Percentiles rank a stretch among this genome's conserved stretches.
phyloP scores from a whole-genome alignment of 495 filamentous ascomycete genomes.

The Aspergillus biplanus region DNA sequence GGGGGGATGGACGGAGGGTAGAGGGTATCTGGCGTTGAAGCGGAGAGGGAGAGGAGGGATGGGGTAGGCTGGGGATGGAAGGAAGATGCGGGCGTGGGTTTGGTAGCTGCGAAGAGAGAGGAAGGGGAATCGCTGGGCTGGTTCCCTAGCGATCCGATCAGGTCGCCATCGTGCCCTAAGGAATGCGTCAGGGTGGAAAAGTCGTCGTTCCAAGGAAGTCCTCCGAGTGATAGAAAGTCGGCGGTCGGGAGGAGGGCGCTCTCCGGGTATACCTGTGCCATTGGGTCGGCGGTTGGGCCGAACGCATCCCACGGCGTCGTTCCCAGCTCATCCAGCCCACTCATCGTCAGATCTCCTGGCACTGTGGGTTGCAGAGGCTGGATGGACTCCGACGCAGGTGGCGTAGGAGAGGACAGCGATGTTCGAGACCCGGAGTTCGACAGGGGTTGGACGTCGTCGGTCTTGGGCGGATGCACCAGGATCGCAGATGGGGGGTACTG shows the following conservation, averaged over 20 bases:
- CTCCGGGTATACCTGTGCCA: constrained; percentile 1
- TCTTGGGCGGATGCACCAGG: background rate
- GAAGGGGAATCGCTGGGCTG: background rate
- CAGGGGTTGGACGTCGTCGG: background rate
- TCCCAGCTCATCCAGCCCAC: background rate
- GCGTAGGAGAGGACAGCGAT: background rate
- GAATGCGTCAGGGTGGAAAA: constrained; percentile 12
- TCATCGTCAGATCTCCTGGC: background rate
- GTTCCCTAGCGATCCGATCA: constrained; percentile 10
- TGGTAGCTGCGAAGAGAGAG: background rate
- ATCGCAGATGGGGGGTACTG: constrained; percentile 20
- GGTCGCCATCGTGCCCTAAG: background rate
- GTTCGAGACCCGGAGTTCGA: background rate
- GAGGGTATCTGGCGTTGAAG: background rate
- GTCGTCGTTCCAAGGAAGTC: constrained; percentile 17
- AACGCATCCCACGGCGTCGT: background rate
- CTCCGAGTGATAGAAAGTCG: background rate
- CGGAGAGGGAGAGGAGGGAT: background rate
- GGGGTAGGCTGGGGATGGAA: background rate
- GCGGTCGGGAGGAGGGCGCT: background rate
- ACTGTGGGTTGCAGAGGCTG: background rate
- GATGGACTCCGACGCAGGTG: background rate
- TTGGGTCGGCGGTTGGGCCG: background rate
- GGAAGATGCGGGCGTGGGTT: background rate
- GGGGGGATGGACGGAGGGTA: background rate